Percentiles rank a stretch among this genome's conserved stretches.
Evolutionary conservation across 2,329 filamentous ascomycete genomes (phyloP).

Genomic region (Epichloe coenophiala): DNA sequence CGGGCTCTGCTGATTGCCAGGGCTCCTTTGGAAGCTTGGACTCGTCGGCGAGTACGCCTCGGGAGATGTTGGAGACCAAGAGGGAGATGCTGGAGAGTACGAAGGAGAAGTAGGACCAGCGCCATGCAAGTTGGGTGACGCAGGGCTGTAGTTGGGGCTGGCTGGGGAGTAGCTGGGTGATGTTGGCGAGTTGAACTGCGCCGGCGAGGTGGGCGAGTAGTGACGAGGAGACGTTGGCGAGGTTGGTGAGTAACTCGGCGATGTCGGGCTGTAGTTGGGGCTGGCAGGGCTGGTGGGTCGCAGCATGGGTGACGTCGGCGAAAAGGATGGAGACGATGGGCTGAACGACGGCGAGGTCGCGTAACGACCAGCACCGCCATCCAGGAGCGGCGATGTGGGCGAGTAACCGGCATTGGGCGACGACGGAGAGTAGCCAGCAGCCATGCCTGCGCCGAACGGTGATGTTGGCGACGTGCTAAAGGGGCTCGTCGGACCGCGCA

Average conservation of each 20-base stretch:
- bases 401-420: conserved; percentile 63
- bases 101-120: conserved; percentile 39
- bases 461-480: conserved; percentile 60
- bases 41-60: conserved; percentile 50
- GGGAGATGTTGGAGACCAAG: conserved; percentile 64
- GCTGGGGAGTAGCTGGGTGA: conserved; percentile 61
- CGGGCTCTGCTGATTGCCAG: conserved; percentile 43
- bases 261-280: conserved; percentile 52
- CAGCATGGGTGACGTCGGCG: conserved; percentile 46
- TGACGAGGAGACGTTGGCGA: conserved; percentile 43
- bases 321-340: conserved; percentile 50
- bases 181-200: conserved; percentile 58
- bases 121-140: conserved; percentile 40
- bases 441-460: conserved; percentile 42
- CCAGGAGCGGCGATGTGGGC: conserved; percentile 58
- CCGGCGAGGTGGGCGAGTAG: conserved; percentile 60
- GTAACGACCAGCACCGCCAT: conserved; percentile 36
- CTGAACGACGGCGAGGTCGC: conserved; percentile 50
- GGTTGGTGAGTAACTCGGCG: conserved; percentile 50
- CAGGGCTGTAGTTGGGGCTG: conserved; percentile 59
- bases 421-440: conserved; percentile 58
- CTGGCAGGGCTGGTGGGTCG: conserved; percentile 41
- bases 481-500: conserved; percentile 53
- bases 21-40: conserved; percentile 42
- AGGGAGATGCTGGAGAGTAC: conserved; percentile 61